Percentiles rank a stretch among this genome's conserved stretches.
phyloP scores from a whole-genome alignment of 148 eudicot species.

The Chenopodium quinoa region DNA sequence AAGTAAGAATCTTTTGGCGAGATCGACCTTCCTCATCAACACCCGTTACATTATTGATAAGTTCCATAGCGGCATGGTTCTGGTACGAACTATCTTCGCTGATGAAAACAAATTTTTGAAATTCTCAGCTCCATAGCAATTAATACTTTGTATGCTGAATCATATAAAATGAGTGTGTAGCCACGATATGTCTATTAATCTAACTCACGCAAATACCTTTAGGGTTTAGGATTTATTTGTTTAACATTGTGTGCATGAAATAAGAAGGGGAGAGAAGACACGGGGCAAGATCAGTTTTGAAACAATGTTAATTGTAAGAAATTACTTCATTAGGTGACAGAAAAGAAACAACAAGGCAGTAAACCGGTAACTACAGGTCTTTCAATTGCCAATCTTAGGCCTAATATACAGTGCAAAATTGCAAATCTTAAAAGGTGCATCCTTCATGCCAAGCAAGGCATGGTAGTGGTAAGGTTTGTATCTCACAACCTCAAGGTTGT shows the following conservation, averaged over 20 bases:
- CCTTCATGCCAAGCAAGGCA: no score
- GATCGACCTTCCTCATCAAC: conserved; percentile 84
- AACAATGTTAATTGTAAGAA: background rate
- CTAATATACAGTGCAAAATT: background rate
- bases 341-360: background rate
- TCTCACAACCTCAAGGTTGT: no score
- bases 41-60: conserved; percentile 80
- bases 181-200: background rate
- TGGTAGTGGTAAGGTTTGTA: no score
- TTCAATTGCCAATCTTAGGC: background rate
- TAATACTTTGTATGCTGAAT: background rate
- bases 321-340: background rate
- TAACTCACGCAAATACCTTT: background rate
- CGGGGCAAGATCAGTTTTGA: background rate
- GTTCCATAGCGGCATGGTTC: conserved; percentile 74
- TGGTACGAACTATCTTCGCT: conserved; percentile 60
- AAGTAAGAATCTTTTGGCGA: conserved; percentile 87
- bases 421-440: no score
- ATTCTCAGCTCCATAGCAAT: background rate
- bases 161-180: background rate
- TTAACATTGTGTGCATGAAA: background rate
- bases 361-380: background rate
- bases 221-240: background rate
- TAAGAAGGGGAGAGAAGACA: background rate
- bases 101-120: conserved; percentile 16